Evolutionary conservation across 768 basidiomycete species (phyloP), one percentile per base, ranked within the genome.

Genomic region (Albatrellus ellisii): DNA sequence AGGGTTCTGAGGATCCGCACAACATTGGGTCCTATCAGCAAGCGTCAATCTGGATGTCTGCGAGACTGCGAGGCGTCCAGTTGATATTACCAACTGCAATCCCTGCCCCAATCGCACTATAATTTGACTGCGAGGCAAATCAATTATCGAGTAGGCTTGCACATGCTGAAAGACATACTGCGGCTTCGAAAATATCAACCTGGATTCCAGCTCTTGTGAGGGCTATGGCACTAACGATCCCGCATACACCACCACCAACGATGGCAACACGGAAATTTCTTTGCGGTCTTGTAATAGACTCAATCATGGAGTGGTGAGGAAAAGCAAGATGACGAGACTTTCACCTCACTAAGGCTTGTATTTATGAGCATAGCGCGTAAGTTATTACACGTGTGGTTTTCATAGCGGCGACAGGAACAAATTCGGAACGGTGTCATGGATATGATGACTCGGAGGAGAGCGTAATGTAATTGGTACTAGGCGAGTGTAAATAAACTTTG

Each of bases 171-270:
- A 38, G 12, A 43, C 53, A 26, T 52, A 69, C 69, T 29, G 70
- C 65, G 41, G 67, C 61, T 53, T 72, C 73, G 43, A 71, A 75
- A 4, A 72, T 48, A 18, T 65, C 56, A 12, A 67, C 64, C n/a
- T 59, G 52, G 27, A 72, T 54, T 4, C 70, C 70, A 10, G 58
- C 59, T 33, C 54, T 59, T 12, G 48, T 36, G 26, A 74, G 59
- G 27, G 56, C 63, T 31, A 66, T 58, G 7, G 70, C 68, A 46
- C 64, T 64, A 3, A 64, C 59, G n/a, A 73, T 52, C 8, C 69
- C 70, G 44, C 65, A 66, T 59, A 72, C 64, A 14, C 73, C 72
- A 26, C 72, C 70, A 12, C 73, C 71, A 2, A 72, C 58, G 29
- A 75, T 65, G 0, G 69, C 70, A 26, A 73, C 59, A 21, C 57